Conservation (phyloP, 331 rosid species). For the Erythrophleum ivorense region DNA sequence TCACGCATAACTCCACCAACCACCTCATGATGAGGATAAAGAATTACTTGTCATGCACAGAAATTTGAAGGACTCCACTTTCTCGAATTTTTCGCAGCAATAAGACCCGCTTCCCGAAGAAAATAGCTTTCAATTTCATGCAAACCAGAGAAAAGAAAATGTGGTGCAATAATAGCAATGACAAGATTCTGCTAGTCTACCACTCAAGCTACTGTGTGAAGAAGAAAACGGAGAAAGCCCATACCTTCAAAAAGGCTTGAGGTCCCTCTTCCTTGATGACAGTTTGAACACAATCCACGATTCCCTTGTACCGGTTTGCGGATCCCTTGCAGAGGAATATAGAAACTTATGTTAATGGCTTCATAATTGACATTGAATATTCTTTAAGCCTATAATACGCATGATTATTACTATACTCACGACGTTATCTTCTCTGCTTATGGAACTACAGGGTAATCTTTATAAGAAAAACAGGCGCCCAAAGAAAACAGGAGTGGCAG, state of each 20-base stretch:
- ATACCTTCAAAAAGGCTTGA: constrained; percentile 80
- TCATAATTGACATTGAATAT: too few species aligned
- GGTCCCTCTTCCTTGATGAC: constrained; percentile 95
- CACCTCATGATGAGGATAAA: constrained; percentile 13
- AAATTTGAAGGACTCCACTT: constrained; percentile 5
- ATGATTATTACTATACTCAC: constrained; percentile 27
- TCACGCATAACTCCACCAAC: constrained; percentile 29
- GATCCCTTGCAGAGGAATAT: constrained; percentile 66
- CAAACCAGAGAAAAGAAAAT: neutral
- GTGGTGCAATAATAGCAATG: constrained; percentile 14
- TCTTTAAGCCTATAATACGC: constrained; percentile 13
- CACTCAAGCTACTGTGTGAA: constrained; percentile 12
- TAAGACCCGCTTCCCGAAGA: constrained; percentile 7
- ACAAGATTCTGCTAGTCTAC: constrained; percentile 25
- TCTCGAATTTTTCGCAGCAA: neutral
- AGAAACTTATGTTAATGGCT: constrained; percentile 37
- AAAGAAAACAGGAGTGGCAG: constrained; percentile 5
- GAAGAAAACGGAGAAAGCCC: constrained; percentile 41
- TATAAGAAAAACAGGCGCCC: neutral
- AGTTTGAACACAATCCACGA: constrained; percentile 91
- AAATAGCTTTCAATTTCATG: constrained; percentile 2
- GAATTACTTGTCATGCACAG: neutral
- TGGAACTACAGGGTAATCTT: constrained; percentile 14
- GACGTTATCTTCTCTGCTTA: neutral
- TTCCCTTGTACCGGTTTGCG: constrained; percentile 78